Evolutionary conservation across 1,284 basidiomycete species (phyloP).

Genomic region (Naganishia sp.): DNA sequence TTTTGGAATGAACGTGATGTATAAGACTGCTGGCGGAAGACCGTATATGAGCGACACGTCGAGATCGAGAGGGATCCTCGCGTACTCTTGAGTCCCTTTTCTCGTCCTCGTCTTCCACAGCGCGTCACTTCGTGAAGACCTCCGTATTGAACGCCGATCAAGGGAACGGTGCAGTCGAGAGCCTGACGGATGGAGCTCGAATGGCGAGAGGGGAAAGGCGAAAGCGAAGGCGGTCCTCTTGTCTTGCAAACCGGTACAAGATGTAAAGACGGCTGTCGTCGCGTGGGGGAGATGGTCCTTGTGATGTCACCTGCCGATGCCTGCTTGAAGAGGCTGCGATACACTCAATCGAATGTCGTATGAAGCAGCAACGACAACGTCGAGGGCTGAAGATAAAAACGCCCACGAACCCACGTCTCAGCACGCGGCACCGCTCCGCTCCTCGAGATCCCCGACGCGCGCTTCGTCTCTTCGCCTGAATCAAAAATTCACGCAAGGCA

Average conservation of each 20-base stretch:
- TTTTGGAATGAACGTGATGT: constrained; percentile 6
- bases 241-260: constrained; percentile 27
- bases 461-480: background rate
- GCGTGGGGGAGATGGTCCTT: background rate
- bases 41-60: no score
- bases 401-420: background rate
- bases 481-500: constrained; percentile 11
- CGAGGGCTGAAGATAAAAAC: no score
- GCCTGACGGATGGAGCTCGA: constrained; percentile 1
- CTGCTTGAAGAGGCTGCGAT: background rate
- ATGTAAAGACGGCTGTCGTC: background rate
- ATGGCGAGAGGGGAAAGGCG: constrained; percentile 1
- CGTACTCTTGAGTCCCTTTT: background rate
- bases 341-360: no score
- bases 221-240: background rate
- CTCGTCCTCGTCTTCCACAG: no score
- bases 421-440: no score
- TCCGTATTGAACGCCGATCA: background rate
- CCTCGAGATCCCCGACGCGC: constrained; percentile 3
- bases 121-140: no score
- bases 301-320: background rate
- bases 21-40: no score
- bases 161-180: background rate
- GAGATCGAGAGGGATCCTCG: background rate
- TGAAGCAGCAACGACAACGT: background rate